Conservation (phyloP, 306 rosid genomes). For the Abrus pulchellus region DNA sequence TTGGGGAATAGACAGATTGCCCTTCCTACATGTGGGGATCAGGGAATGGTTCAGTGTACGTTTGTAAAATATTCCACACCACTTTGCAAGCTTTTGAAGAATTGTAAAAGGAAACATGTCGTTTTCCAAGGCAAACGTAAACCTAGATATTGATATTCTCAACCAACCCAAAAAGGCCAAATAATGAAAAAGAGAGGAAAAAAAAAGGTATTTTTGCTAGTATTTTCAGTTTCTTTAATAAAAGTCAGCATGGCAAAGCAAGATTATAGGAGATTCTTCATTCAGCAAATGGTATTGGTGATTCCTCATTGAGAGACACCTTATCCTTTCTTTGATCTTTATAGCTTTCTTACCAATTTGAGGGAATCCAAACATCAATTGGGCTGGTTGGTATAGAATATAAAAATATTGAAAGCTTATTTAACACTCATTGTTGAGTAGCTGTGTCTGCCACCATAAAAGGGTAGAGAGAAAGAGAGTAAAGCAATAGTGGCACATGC, state of each 20-base stretch:
- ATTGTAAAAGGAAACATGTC: slow-evolving; percentile 39
- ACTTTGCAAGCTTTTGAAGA: slow-evolving; percentile 50
- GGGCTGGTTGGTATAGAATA: slow-evolving; percentile 37
- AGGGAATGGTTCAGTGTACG: slow-evolving; percentile 37
- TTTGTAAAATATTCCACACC: slow-evolving; percentile 15
- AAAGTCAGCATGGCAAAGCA: slow-evolving; percentile 40
- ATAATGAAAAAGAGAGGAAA: background rate
- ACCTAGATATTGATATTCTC: slow-evolving; percentile 46
- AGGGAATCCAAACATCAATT: slow-evolving; percentile 50
- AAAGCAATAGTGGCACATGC: slow-evolving; percentile 45
- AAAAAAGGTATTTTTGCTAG: slow-evolving; percentile 29
- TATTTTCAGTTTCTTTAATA: slow-evolving; percentile 20
- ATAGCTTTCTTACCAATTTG: slow-evolving; percentile 41
- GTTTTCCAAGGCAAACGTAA: slow-evolving; percentile 26
- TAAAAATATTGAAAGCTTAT: slow-evolving; percentile 48
- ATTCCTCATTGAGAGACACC: slow-evolving; percentile 46
- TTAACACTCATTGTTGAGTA: background rate
- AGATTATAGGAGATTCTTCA: slow-evolving; percentile 32
- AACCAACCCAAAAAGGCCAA: slow-evolving; percentile 33
- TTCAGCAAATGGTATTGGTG: slow-evolving; percentile 33
- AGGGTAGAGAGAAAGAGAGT: background rate
- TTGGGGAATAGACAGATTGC: slow-evolving; percentile 4
- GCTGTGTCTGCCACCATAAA: slow-evolving; percentile 50
- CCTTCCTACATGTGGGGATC: slow-evolving; percentile 29
- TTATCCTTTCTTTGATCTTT: slow-evolving; percentile 39